A percentile compares a stretch with the other conserved stretches of the same genome.
Evolutionary conservation across 2,329 filamentous ascomycete species (phyloP).

Genomic region (Aspergillus pseudoterreus): DNA sequence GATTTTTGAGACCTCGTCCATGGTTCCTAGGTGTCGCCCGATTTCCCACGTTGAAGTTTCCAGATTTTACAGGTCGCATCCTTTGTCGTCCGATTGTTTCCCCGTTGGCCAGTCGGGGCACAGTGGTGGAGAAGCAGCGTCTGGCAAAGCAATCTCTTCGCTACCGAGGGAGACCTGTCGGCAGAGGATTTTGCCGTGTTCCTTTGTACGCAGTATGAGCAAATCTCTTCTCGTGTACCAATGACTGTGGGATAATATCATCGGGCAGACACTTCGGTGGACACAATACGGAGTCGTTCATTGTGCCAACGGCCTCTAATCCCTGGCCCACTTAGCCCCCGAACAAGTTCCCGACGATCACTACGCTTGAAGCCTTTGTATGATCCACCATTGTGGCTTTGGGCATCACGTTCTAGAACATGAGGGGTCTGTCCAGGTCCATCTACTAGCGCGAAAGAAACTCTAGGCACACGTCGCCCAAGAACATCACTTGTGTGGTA

Average conservation of each 20-base stretch:
- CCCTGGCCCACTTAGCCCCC: background rate
- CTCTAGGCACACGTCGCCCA: background rate
- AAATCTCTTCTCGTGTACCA: background rate
- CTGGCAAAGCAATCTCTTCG: no score
- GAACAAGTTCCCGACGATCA: background rate
- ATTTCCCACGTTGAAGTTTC: background rate
- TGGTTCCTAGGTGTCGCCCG: background rate
- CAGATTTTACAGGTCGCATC: background rate
- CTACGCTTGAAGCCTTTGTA: background rate
- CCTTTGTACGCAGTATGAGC: background rate
- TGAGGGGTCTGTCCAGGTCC: background rate
- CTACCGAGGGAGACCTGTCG: no score
- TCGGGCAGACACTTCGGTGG: background rate
- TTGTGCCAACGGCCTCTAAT: background rate
- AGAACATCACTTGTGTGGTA: slow-evolving; percentile 1
- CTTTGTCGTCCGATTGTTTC: background rate
- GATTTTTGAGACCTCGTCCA: background rate
- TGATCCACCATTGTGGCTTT: background rate
- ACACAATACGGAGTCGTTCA: background rate
- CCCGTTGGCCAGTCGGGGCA: background rate
- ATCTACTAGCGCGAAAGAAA: background rate
- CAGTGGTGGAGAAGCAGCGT: background rate
- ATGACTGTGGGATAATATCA: background rate
- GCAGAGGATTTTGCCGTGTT: no score
- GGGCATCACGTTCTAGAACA: background rate